Percentiles rank a stretch among this genome's conserved stretches.
Evolutionary conservation across 169 alveolate genomes (phyloP).

Genomic region (Cryptosporidium meleagridis): DNA sequence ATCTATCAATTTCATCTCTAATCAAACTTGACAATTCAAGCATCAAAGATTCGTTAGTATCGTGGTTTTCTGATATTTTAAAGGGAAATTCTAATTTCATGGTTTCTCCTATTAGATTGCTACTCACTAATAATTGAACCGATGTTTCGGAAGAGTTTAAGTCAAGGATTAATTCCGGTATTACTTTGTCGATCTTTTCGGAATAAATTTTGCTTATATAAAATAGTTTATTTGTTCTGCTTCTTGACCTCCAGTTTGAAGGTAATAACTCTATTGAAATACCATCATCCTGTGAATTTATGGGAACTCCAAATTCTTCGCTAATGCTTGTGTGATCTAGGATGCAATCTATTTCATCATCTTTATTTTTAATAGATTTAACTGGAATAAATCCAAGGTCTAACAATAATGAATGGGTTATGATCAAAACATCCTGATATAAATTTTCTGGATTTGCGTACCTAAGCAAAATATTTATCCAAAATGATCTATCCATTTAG

Average conservation of each 20-base stretch:
- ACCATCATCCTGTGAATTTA: background rate
- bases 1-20: background rate
- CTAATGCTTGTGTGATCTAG: background rate
- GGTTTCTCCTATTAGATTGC: background rate
- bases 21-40: background rate
- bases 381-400: constrained; percentile 42
- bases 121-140: background rate
- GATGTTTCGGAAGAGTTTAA: background rate
- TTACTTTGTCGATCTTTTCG: background rate
- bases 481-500: constrained; percentile 1
- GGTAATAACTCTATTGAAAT: constrained; percentile 33
- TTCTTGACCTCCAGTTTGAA: constrained; percentile 18
- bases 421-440: background rate
- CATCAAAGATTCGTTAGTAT: background rate
- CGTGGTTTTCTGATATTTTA: background rate
- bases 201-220: background rate
- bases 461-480: background rate
- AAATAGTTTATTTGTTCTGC: background rate
- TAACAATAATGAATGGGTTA: constrained; percentile 21
- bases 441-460: background rate
- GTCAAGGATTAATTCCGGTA: background rate
- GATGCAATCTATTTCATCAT: background rate
- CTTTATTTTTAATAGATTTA: background rate
- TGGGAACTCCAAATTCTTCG: background rate
- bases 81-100: constrained; percentile 6